Percentiles rank a stretch among this genome's conserved stretches.
phyloP scores from a whole-genome alignment of 163 green algal genomes.

The Trebouxiophyceae sp. region DNA sequence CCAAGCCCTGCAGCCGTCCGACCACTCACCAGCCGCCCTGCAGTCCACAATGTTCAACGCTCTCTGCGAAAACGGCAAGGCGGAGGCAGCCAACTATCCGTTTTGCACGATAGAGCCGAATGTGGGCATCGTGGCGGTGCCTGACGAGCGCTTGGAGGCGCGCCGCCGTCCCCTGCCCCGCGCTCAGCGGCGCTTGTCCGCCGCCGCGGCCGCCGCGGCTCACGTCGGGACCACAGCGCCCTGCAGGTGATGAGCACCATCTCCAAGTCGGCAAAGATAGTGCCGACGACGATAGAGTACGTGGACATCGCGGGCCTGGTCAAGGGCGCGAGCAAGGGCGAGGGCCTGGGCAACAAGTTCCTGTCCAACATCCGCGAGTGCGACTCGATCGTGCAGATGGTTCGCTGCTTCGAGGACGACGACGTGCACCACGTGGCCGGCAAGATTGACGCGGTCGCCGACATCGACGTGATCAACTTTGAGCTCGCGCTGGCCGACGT shows the following conservation, averaged over 20 bases:
- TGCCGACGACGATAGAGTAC: constrained; percentile 88
- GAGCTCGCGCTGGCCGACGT: constrained; percentile 93
- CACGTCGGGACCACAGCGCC: constrained; percentile 38
- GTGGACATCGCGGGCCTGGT: constrained; percentile 93
- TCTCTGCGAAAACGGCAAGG: constrained; percentile 75
- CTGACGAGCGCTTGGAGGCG: constrained; percentile 77
- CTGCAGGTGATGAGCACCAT: constrained; percentile 83
- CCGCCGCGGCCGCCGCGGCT: no score
- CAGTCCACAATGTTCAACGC: constrained; percentile 91
- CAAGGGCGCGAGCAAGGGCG: constrained; percentile 73
- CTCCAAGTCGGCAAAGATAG: constrained; percentile 59
- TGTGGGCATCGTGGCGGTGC: constrained; percentile 88
- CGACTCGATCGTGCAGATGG: constrained; percentile 84
- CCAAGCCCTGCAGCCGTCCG: not conserved
- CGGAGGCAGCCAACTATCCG: constrained; percentile 86
- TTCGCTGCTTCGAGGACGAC: constrained; percentile 94
- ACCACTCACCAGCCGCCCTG: constrained; percentile 1
- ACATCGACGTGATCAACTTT: constrained; percentile 95
- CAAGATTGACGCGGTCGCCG: constrained; percentile 72
- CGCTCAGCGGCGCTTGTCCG: no score
- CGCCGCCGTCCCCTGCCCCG: no score
- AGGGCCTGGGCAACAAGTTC: constrained; percentile 91
- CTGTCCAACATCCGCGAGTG: constrained; percentile 81
- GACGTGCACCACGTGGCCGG: constrained; percentile 92
- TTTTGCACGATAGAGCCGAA: constrained; percentile 98